Percentiles rank a stretch among this genome's conserved stretches.
Conservation (phyloP, 495 filamentous ascomycete genomes). For the Cairneyella variabilis region DNA sequence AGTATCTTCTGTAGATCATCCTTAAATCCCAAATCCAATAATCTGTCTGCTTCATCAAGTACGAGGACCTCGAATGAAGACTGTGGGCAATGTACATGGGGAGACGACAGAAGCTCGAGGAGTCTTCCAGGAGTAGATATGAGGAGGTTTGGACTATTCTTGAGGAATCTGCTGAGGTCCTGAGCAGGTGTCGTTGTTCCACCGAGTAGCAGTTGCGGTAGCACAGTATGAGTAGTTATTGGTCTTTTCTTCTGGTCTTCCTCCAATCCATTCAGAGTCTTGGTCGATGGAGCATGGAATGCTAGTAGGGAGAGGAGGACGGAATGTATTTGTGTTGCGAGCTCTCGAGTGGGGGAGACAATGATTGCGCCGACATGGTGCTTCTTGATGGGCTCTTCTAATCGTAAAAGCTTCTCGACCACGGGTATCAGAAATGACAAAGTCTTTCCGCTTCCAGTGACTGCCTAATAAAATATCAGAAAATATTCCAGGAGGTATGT, state of each 20-base stretch:
- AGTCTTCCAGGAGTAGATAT: conserved; percentile 88
- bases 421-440: conserved; percentile 87
- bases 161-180: conserved; percentile 78
- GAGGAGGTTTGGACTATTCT: conserved; percentile 76
- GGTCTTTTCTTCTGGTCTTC: conserved; percentile 52
- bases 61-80: conserved; percentile 88
- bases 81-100: conserved; percentile 82
- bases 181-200: conserved; percentile 78
- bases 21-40: conserved; percentile 94
- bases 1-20: conserved; percentile 84
- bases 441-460: conserved; percentile 95
- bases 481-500: neutral
- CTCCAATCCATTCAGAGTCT: conserved; percentile 46
- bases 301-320: conserved; percentile 73
- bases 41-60: conserved; percentile 88
- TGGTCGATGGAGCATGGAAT: conserved; percentile 77
- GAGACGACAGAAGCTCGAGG: conserved; percentile 83
- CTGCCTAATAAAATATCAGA: conserved; percentile 48
- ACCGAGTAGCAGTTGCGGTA: conserved; percentile 87
- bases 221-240: conserved; percentile 52
- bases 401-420: conserved; percentile 74
- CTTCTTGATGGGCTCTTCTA: conserved; percentile 70
- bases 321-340: conserved; percentile 84
- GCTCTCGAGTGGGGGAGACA: conserved; percentile 87
- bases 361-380: conserved; percentile 88